A percentile compares a stretch with the other conserved stretches of the same genome.
Evolutionary conservation across 495 filamentous ascomycete genomes (phyloP).

Genomic region (Beverwykella pulmonaria): DNA sequence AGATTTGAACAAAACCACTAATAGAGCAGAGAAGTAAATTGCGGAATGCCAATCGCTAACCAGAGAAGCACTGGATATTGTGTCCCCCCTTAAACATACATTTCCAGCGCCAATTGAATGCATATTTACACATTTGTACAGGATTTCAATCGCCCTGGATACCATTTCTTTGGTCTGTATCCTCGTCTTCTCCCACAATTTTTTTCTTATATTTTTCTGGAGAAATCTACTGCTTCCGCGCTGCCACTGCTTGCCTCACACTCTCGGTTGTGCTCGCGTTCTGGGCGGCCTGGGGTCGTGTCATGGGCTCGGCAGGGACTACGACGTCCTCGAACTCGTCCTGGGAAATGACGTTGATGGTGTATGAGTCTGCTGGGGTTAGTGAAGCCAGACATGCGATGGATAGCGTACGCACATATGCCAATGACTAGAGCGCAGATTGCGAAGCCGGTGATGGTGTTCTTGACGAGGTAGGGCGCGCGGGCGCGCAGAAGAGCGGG

Average conservation of each 20-base stretch:
- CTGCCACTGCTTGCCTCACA: constrained; percentile 23
- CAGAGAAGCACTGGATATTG: not conserved
- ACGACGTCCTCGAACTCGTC: constrained; percentile 97
- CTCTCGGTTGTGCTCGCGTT: constrained; percentile 7
- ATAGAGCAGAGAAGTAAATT: not conserved
- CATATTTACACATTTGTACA: not conserved
- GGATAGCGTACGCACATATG: constrained; percentile 68
- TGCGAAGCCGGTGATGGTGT: constrained; percentile 71
- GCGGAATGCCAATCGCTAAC: not conserved
- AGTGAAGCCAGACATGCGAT: not conserved
- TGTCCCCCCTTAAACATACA: not conserved
- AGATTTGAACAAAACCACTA: too few species aligned
- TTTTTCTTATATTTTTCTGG: too few species aligned
- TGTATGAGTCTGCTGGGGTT: constrained; percentile 70
- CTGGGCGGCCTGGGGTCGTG: constrained; percentile 14
- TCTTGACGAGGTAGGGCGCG: constrained; percentile 88
- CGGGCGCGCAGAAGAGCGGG: constrained; percentile 87
- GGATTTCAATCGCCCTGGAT: not conserved
- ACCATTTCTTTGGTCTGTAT: not conserved
- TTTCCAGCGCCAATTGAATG: not conserved
- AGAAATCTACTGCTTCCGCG: constrained; percentile 12
- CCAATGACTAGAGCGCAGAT: constrained; percentile 70
- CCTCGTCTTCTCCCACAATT: not conserved
- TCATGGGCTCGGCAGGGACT: constrained; percentile 35
- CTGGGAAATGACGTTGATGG: constrained; percentile 85